These are phyloP conservation scores for Exophiala sp. DNA, from an alignment of 2,329 filamentous ascomycete genomes.

Conservation along the genomic window DNA sequence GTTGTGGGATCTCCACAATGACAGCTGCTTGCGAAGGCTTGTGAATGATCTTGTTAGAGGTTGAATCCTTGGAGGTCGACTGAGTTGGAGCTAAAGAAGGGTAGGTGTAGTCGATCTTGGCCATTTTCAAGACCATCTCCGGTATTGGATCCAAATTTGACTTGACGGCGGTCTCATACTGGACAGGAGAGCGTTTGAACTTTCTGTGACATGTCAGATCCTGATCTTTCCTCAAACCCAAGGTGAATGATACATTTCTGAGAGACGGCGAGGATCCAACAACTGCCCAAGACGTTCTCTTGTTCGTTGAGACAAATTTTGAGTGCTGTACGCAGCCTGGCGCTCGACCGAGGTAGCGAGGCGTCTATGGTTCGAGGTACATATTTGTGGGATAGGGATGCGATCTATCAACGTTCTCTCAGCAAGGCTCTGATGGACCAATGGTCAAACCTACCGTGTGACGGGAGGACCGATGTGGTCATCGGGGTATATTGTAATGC, in stretches of 20 bases:
- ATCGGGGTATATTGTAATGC: constrained; percentile 47
- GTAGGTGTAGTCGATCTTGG: constrained; percentile 22
- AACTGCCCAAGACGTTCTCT: constrained; percentile 17
- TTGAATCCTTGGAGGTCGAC: constrained; percentile 10
- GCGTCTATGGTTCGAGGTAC: constrained; percentile 9
- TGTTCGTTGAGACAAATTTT: constrained; percentile 13
- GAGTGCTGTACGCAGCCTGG: constrained; percentile 13
- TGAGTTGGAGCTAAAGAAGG: constrained; percentile 7
- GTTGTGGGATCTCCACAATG: constrained; percentile 46
- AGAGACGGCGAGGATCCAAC: constrained; percentile 18
- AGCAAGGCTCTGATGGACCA: neutral
- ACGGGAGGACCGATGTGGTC: constrained; percentile 40
- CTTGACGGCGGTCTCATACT: constrained; percentile 6
- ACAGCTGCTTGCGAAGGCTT: constrained; percentile 27
- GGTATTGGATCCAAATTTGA: constrained; percentile 18
- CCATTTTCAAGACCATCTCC: constrained; percentile 22
- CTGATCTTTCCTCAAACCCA: neutral
- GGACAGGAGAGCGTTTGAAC: constrained; percentile 18
- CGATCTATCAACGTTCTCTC: constrained; percentile 16
- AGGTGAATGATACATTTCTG: constrained; percentile 15
- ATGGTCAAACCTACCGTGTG: constrained; percentile 37
- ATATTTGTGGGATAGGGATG: constrained; percentile 24
- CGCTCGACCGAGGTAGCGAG: constrained; percentile 19
- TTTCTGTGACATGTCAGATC: constrained; percentile 10
- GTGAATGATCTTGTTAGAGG: constrained; percentile 6